Base-by-base conservation (phyloP, 306 rosid species). In the Biancaea sappan region DNA sequence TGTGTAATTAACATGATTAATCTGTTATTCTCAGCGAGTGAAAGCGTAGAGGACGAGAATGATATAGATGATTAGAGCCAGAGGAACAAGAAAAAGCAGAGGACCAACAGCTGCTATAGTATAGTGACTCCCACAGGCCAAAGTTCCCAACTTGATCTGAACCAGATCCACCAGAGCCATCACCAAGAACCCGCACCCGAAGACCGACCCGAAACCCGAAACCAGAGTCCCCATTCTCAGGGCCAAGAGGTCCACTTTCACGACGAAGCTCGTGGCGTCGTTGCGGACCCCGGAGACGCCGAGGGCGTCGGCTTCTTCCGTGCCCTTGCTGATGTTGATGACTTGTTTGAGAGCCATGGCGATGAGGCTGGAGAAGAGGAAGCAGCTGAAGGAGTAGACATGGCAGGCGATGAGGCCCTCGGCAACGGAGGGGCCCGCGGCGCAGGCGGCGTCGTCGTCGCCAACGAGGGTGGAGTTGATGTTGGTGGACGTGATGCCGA, bases 291-390 rank as follows among this genome's bases (percentile, higher is more conserved):
- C 69, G 9, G 7, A 15, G 11, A 18, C 56, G 15, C 50, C 78
- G 1, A 11, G 22, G 9, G 47, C 44, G 22, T n/a, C 66, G 0
- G 4, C 70, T 4, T 65, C 75, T 2, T 26, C 60, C 4, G 28
- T 63, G 2, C 22, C 75, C 4, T 19, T 62, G 74, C 79, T 77
- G 4, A 78, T 70, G 56, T 70, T 87, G 76, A 94, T 88, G 48
- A 85, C 85, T 60, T 94, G 96, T 68, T 91, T 94, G 29, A 94
- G 84, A 19, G 97, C 90, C 71, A 84, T 63, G 29, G 98, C 94
- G 12, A 94, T 72, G 53, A 91, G 98, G 83, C 94, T 91, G 18
- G 97, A 94, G 89, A 94, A 94, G n/a, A 94, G 91, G 81, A 94
- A 94, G 52, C 84, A 89, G 86, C 96, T 89, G 88, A 94, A 94